Evolutionary conservation across 257 asterid species (phyloP), one percentile per base, ranked within the genome.

Genomic region (Lithospermum erythrorhizon): DNA sequence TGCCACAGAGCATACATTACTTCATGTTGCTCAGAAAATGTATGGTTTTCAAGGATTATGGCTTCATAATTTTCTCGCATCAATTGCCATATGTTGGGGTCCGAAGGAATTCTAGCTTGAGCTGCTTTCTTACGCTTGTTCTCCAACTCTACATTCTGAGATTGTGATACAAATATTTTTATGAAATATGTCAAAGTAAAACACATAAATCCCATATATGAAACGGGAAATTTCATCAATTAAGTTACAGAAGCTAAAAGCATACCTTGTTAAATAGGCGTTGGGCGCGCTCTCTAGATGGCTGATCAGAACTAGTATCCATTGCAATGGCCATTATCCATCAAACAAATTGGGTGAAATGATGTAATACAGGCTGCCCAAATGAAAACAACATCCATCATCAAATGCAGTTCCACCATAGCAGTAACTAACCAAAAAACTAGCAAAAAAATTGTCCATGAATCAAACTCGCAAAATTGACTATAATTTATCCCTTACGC

Each of bases 51-150:
- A 55, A 91, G 96, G 72, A 91, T 48, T 63, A 91, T 88, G 6
- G 95, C 78, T 79, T 91, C 98, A 66, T 88, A 88, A 59, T 88
- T 91, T 79, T 86, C 97, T 20, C 98, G 95, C 86, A 88, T 86
- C 63, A 79, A 87, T 66, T 91, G 97, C 97, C 96, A 88, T 70
- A 86, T 76, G 81, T 82, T 88, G 22, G 96, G 95, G 65, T 91
- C 95, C 29, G 96, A 88, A 62, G 95, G 97, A 61, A 86, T 59
- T 73, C 95, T 84, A 59, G 87, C 87, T 68, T 86, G 95, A 35
- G 89, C 87, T 27, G 93, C 95, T 71, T 84, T 86, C 74, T 87
- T 82, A 56, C 94, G 82, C 72, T 79, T 85, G 61, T 70, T 84
- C 72, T 88, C 98, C 87, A 88, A 75, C 80, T 88, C 95, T 77